These are phyloP conservation scores for Pythium rhizo-oryzae DNA, from an alignment of 352 stramenopile genomes.

Conservation along the genomic window DNA sequence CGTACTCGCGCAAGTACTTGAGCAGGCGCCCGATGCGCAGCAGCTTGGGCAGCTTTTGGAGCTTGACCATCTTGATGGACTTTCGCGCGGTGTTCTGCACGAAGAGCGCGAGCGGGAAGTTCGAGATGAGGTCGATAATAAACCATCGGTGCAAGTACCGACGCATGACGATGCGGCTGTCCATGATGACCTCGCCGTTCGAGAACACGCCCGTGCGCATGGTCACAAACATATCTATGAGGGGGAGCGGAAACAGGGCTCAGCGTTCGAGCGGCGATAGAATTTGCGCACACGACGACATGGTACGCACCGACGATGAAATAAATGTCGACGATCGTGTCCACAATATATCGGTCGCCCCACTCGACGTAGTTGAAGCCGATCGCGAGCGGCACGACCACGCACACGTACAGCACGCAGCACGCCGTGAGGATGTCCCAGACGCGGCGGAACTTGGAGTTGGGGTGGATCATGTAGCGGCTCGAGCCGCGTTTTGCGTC, in stretches of 20 bases:
- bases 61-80: slow-evolving; percentile 82
- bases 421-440: slow-evolving; percentile 77
- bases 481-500: slow-evolving; percentile 53
- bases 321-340: slow-evolving; percentile 80
- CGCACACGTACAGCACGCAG: slow-evolving; percentile 78
- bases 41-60: slow-evolving; percentile 87
- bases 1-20: slow-evolving; percentile 81
- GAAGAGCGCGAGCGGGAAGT: slow-evolving; percentile 79
- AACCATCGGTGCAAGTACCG: slow-evolving; percentile 85
- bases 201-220: slow-evolving; percentile 73
- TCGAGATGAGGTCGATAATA: slow-evolving; percentile 83
- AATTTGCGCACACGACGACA: too few relatives aligned
- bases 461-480: slow-evolving; percentile 80
- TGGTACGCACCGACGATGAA: slow-evolving; percentile 48
- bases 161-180: slow-evolving; percentile 50
- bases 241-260: background rate
- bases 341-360: slow-evolving; percentile 45
- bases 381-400: slow-evolving; percentile 66
- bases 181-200: slow-evolving; percentile 85
- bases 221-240: slow-evolving; percentile 75
- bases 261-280: too few relatives aligned
- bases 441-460: slow-evolving; percentile 67
- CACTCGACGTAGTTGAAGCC: slow-evolving; percentile 77
- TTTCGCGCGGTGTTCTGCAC: slow-evolving; percentile 56
- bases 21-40: slow-evolving; percentile 71